These are phyloP conservation scores for Fusarium robinianum DNA, from an alignment of 2,329 filamentous ascomycete genomes.

Conservation along the genomic window DNA sequence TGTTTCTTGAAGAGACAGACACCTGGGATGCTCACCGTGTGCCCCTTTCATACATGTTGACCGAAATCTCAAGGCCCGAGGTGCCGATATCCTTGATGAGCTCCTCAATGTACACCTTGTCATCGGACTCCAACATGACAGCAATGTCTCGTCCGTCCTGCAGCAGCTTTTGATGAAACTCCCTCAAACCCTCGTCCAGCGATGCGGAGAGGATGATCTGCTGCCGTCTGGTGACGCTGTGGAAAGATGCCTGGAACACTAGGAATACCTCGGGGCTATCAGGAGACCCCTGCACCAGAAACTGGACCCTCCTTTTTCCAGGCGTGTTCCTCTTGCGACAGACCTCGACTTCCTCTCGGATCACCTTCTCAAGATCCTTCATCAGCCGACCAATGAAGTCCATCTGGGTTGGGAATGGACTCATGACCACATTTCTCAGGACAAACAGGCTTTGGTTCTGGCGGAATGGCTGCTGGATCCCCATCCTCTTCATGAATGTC, in stretches of 20 bases:
- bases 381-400: slow-evolving; percentile 47
- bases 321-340: slow-evolving; percentile 44
- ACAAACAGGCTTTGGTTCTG: slow-evolving; percentile 51
- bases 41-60: slow-evolving; percentile 13
- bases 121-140: slow-evolving; percentile 21
- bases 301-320: slow-evolving; percentile 42
- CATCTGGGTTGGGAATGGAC: slow-evolving; percentile 47
- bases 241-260: slow-evolving; percentile 48
- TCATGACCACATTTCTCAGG: slow-evolving; percentile 54
- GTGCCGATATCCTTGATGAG: background rate
- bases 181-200: slow-evolving; percentile 1
- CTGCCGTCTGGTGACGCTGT: slow-evolving; percentile 41
- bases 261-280: slow-evolving; percentile 42
- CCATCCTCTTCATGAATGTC: slow-evolving; percentile 49
- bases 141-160: slow-evolving; percentile 9
- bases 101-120: slow-evolving; percentile 1
- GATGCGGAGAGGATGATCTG: slow-evolving; percentile 39
- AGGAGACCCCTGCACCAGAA: slow-evolving; percentile 44
- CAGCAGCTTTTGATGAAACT: slow-evolving; percentile 1
- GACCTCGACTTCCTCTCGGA: slow-evolving; percentile 37
- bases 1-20: background rate
- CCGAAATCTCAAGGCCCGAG: background rate
- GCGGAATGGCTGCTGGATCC: slow-evolving; percentile 36
- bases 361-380: slow-evolving; percentile 37
- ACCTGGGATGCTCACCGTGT: background rate